Conservation (phyloP, 805 yeast genomes). For the Priceomyces medius region DNA sequence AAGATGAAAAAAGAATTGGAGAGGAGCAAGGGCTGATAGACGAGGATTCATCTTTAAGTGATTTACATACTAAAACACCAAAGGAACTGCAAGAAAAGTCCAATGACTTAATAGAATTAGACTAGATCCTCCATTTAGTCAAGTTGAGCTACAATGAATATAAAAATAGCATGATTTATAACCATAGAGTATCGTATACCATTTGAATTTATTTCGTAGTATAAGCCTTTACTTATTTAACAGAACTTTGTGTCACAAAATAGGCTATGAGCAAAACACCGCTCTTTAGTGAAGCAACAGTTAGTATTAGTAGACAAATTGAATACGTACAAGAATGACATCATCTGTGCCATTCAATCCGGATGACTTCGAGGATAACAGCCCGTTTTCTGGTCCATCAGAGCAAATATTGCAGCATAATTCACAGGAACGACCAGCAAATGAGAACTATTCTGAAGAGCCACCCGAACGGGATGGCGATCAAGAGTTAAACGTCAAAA, state of each 20-base stretch:
- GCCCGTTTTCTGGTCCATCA: constrained; percentile 40
- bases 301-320: background rate
- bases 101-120: background rate
- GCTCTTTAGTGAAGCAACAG: background rate
- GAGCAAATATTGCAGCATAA: constrained; percentile 5
- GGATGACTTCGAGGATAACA: constrained; percentile 44
- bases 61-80: background rate
- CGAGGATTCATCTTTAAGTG: background rate
- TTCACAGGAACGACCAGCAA: constrained; percentile 15
- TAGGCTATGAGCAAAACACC: no score
- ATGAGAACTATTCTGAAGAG: constrained; percentile 4
- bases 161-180: no score
- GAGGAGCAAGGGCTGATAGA: background rate
- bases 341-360: constrained; percentile 48
- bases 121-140: background rate
- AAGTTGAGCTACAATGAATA: no score
- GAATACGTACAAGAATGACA: constrained; percentile 27
- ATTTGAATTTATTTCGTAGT: no score
- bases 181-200: no score
- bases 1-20: background rate
- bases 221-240: no score
- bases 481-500: background rate
- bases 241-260: no score
- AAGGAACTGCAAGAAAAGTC: background rate
- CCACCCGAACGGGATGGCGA: constrained; percentile 5